Evolutionary conservation across 306 rosid genomes (phyloP).

Genomic region (Cucurbita moschata): DNA sequence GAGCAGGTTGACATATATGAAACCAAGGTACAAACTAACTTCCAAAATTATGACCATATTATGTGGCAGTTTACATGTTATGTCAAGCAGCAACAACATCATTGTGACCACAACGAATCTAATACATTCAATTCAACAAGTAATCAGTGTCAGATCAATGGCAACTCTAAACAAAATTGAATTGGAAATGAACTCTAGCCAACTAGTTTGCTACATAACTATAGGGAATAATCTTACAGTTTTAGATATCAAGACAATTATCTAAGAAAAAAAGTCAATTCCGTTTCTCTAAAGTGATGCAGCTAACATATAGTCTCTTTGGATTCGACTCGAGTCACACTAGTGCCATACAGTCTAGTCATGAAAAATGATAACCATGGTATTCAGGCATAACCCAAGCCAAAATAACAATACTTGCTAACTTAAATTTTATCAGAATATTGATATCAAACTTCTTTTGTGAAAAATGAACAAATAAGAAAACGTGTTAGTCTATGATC

Average conservation of each 20-base stretch:
- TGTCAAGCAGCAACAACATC: background rate
- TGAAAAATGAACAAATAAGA: background rate
- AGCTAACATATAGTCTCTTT: background rate
- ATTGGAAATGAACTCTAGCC: background rate
- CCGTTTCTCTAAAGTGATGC: background rate
- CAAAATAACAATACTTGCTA: background rate
- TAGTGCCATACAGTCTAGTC: background rate
- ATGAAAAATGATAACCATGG: background rate
- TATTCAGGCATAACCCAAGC: background rate
- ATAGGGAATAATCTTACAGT: background rate
- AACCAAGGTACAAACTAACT: background rate
- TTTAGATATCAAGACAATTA: background rate
- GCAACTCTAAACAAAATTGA: background rate
- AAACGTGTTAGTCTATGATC: background rate
- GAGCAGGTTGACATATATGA: background rate
- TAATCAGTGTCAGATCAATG: background rate
- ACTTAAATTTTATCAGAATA: background rate
- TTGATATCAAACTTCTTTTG: background rate
- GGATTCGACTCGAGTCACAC: background rate
- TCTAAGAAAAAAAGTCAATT: background rate
- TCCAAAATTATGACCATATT: background rate
- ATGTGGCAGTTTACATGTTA: background rate
- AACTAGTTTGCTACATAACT: background rate
- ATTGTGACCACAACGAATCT: background rate
- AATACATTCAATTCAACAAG: background rate